Base-by-base conservation (phyloP, 148 eudicot genomes). In the Talinum fruticosum region DNA sequence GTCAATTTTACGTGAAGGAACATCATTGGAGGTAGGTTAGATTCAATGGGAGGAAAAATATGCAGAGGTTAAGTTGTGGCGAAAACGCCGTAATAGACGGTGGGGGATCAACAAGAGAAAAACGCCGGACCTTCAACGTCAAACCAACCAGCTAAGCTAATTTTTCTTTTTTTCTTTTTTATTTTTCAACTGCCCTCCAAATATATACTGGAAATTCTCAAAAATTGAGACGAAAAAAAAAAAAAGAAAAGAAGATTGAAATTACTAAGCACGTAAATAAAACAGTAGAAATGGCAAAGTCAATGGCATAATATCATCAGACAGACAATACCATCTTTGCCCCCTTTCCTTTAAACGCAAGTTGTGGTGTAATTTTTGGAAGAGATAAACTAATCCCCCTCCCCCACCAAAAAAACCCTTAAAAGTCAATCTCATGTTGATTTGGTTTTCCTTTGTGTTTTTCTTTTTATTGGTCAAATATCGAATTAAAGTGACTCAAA, bases 121-220 rank as follows among this genome's bases (percentile, higher is more conserved):
- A 62, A 28, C 71, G 74, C 67, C 67, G 67, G 68, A 45, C 84
- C 80, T 77, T 72, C 61, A 76, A 72, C 69, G 72, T 76, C 83
- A 81, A 71, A 76, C 57, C 76, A 71, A 76, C 57, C 76, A 33
- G 41, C 73, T 76, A 21, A 47, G 30, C 32, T 6, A 24, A 5
- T 54, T 29, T 69, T 5, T 36, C 26, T 53, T n/a, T 8, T 59
- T 28, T 35, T 26, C 19, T 30, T 36, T 23, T 15, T 32, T 30
- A 16, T 51, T 30, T 51, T 32, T 51, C 23, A 24, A 24, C 8
- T 3, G 10, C 10, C 18, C n/a, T 5, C n/a, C 57, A 24, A 26
- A 2, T 44, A 2, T 19, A 68, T 13, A 2, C 34, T 33, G 53
- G 5, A 51, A 51, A 51, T 13, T 51, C 57, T 51, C 4, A 51